Base-by-base conservation (phyloP, 1,139 yeast genomes). In the Hemisphaericaspora xylofermentans region DNA sequence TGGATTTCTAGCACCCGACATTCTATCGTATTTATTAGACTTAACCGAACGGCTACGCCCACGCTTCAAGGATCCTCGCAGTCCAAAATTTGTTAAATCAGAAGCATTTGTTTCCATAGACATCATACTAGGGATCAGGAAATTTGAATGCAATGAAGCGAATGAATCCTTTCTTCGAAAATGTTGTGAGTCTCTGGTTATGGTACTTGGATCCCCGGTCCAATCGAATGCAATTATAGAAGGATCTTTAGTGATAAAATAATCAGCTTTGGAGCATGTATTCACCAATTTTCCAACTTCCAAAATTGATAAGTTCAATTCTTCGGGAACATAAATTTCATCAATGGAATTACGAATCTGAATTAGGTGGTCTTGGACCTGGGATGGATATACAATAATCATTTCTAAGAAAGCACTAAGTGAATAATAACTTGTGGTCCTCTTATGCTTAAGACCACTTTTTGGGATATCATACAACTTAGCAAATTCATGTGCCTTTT, bases 361-460 rank as follows among this genome's bases (percentile, higher is more conserved):
- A 4, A 19, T 13, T 4, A 31, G 34, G 6, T 18, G 34, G 6
- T n/a, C 19, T 4, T 19, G 34, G 4, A 31, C 10, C 7, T 19
- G 22, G 6, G 34, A 31, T 2, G 34, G 34, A 13, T 31, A 31
- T 4, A 19, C 25, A 12, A 31, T 31, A 8, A 31, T 18, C 34
- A 31, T 31, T 19, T 31, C 34, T 13, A 31, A 31, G 16, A 31
- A 31, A 4, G 34, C 34, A 9, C 19, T 31, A 13, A 31, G 34
- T 5, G 34, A 31, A 18, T 12, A 31, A 31, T 31, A 31, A 31
- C 34, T 19, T 10, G 10, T 16, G 5, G 24, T 18, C n/a, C 16
- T 14, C 12, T n/a, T 31, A n/a, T 18, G 12, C 24, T 18, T 18
- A 13, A 19, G 25, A 18, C 34, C 34, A 18, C 13, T 13, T 19